phyloP scores from a whole-genome alignment of 768 basidiomycete genomes.

The Russula sp. region DNA sequence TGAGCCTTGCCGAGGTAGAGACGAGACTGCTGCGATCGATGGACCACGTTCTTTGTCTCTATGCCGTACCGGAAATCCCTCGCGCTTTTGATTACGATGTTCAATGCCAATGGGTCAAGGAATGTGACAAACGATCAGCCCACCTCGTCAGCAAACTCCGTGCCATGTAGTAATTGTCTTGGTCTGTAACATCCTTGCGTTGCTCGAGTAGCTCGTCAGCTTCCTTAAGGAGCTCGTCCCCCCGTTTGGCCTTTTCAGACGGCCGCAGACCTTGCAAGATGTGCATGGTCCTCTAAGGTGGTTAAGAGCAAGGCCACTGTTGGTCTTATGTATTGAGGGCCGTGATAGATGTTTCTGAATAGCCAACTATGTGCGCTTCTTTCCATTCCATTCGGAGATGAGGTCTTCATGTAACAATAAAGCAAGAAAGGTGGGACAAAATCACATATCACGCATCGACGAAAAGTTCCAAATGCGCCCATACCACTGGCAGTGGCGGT shows the following conservation, averaged over 20 bases:
- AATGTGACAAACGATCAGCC: background rate
- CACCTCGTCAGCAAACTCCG: slow-evolving; percentile 1
- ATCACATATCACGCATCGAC: background rate
- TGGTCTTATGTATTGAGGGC: background rate
- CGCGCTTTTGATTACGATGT: background rate
- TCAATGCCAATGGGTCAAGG: background rate
- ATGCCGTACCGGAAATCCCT: background rate
- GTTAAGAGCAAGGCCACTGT: background rate
- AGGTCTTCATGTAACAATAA: background rate
- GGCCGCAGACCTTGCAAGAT: background rate
- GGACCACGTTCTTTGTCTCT: background rate
- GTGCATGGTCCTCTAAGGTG: background rate
- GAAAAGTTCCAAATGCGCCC: background rate
- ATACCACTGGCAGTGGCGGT: too few species aligned
- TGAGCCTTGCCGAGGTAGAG: slow-evolving; percentile 7
- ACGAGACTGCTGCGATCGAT: background rate
- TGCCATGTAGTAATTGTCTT: slow-evolving; percentile 4
- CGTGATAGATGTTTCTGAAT: background rate
- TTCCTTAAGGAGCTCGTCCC: background rate
- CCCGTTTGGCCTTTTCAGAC: background rate
- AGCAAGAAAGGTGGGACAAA: background rate
- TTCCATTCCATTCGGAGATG: background rate
- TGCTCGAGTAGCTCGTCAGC: background rate
- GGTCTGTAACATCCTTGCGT: background rate
- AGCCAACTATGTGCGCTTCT: background rate